phyloP scores from a whole-genome alignment of 1,139 yeast species.

The Tardiomyces depauwii region DNA sequence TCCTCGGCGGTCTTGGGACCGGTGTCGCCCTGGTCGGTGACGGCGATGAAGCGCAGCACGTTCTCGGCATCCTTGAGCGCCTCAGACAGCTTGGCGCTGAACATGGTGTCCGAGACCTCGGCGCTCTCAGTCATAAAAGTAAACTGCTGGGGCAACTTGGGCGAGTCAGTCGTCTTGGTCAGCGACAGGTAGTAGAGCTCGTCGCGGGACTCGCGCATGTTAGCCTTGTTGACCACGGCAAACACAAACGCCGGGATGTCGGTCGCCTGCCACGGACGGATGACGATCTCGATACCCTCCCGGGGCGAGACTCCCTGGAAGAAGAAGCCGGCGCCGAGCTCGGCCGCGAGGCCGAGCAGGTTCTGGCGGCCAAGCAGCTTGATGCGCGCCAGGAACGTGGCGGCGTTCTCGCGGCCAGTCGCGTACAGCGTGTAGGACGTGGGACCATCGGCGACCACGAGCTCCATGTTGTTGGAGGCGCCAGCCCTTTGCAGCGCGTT shows the following conservation, averaged over 20 bases:
- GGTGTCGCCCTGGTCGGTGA: slow-evolving; percentile 70
- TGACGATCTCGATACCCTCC: slow-evolving; percentile 51
- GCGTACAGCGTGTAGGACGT: slow-evolving; percentile 73
- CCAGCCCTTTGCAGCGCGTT: slow-evolving; percentile 8
- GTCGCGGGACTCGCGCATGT: slow-evolving; percentile 68
- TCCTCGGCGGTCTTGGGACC: slow-evolving; percentile 48
- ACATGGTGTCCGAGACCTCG: slow-evolving; percentile 62
- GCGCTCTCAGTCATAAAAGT: slow-evolving; percentile 86
- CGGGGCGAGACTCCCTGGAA: slow-evolving; percentile 26
- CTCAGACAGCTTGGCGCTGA: slow-evolving; percentile 40
- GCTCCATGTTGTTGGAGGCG: slow-evolving; percentile 11
- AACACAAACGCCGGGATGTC: slow-evolving; percentile 53
- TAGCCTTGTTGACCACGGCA: slow-evolving; percentile 75
- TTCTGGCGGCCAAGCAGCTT: slow-evolving; percentile 75
- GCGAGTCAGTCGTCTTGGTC: slow-evolving; percentile 68
- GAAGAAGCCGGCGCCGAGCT: slow-evolving; percentile 45
- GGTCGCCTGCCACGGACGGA: slow-evolving; percentile 47
- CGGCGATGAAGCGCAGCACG: slow-evolving; percentile 53
- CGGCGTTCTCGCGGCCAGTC: slow-evolving; percentile 75
- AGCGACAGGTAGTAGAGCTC: slow-evolving; percentile 73
- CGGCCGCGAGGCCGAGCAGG: slow-evolving; percentile 32
- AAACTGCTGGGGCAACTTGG: slow-evolving; percentile 55
- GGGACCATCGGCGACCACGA: slow-evolving; percentile 55
- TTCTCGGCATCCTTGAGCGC: slow-evolving; percentile 40
- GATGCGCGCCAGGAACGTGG: slow-evolving; percentile 48